Conservation (phyloP, 2,329 filamentous ascomycete species). For the Aspergillus thermomutatus region DNA sequence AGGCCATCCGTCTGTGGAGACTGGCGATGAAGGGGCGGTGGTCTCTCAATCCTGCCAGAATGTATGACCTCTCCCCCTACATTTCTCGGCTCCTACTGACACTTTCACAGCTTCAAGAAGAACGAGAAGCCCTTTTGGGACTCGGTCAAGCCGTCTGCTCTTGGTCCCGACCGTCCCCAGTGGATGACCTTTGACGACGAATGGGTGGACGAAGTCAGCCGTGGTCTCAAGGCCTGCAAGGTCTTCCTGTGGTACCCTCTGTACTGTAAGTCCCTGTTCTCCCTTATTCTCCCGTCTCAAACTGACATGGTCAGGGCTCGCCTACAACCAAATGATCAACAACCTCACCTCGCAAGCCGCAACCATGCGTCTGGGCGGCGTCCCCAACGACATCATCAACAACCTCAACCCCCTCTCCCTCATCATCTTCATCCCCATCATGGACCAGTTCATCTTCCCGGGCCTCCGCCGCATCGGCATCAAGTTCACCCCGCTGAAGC, state of each 20-base stretch:
- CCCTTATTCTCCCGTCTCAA: not conserved
- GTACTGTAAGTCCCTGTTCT: slow-evolving; percentile 36
- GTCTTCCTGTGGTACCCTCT: slow-evolving; percentile 63
- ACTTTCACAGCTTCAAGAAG: slow-evolving; percentile 12
- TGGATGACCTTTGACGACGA: slow-evolving; percentile 76
- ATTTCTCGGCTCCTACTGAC: not conserved
- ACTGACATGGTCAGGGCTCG: slow-evolving; percentile 36
- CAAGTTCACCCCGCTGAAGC: slow-evolving; percentile 53
- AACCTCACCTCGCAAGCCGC: slow-evolving; percentile 56
- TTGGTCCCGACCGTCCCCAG: slow-evolving; percentile 22
- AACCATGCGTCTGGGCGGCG: slow-evolving; percentile 50
- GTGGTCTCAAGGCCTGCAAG: slow-evolving; percentile 66
- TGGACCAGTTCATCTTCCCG: slow-evolving; percentile 53
- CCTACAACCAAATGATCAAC: slow-evolving; percentile 54
- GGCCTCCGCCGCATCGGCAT: slow-evolving; percentile 45
- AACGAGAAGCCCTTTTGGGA: slow-evolving; percentile 22
- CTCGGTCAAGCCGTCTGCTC: slow-evolving; percentile 30
- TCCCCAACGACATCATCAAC: slow-evolving; percentile 56
- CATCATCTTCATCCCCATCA: slow-evolving; percentile 54
- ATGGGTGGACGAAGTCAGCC: slow-evolving; percentile 75
- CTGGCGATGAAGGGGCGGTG: slow-evolving; percentile 63
- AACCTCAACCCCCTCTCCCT: slow-evolving; percentile 54
- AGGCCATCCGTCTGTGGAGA: slow-evolving; percentile 60
- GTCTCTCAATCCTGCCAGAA: slow-evolving; percentile 59
- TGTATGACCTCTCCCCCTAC: slow-evolving; percentile 37